phyloP scores from a whole-genome alignment of 257 asterid species.

The Anisodus acutangulus region DNA sequence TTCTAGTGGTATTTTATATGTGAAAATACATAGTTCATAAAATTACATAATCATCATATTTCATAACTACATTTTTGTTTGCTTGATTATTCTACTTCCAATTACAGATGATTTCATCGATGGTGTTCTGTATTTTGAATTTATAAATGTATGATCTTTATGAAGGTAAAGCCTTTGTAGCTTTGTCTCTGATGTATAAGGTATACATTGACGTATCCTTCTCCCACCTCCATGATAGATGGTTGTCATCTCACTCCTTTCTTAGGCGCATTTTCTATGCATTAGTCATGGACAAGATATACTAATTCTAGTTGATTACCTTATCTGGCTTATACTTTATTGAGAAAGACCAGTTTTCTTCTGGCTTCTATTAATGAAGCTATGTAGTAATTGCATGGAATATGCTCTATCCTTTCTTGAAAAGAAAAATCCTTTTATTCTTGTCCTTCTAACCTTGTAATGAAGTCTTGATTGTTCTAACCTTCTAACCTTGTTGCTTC shows the following conservation, averaged over 20 bases:
- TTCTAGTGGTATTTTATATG: background rate
- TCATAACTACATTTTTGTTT: slow-evolving; percentile 23
- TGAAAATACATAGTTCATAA: background rate
- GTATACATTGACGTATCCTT: background rate
- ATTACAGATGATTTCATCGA: slow-evolving; percentile 33
- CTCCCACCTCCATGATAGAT: background rate
- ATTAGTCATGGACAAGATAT: background rate
- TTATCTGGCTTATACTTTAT: background rate
- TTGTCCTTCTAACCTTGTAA: background rate
- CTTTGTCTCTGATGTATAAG: background rate
- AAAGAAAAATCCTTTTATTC: background rate
- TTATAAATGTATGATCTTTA: no score
- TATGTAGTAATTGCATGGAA: background rate
- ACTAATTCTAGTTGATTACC: background rate
- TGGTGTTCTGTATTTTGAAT: background rate
- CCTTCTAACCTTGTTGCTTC: background rate
- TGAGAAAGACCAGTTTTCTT: background rate
- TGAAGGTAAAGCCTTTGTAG: background rate
- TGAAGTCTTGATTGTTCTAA: background rate
- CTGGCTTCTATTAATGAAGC: no score
- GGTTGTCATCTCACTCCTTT: background rate
- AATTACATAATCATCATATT: background rate
- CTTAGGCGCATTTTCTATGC: background rate
- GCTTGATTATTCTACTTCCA: slow-evolving; percentile 20
- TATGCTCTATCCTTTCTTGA: background rate